Percentiles rank a stretch among this genome's conserved stretches.
These are phyloP conservation scores for Erysimum pusillum DNA, from an alignment of 441 rosid genomes.

Conservation along the genomic window DNA sequence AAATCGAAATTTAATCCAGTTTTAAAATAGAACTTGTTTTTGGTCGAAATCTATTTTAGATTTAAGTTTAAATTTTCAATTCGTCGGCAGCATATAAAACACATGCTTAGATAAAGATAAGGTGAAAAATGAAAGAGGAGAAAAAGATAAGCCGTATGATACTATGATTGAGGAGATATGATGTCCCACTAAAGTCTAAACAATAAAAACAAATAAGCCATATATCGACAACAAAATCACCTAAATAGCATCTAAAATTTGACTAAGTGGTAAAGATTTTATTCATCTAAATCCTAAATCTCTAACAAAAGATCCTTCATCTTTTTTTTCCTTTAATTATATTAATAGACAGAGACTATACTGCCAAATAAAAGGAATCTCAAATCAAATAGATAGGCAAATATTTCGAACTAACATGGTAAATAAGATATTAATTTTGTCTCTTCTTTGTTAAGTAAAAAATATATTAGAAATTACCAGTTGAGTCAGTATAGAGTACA, in stretches of 20 bases:
- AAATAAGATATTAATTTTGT: background rate
- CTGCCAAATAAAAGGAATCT: background rate
- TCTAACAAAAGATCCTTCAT: too few relatives aligned
- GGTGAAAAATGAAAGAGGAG: background rate
- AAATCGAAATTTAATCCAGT: background rate
- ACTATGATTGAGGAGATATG: background rate
- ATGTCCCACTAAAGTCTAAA: background rate
- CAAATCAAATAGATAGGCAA: too few relatives aligned
- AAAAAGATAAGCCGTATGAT: background rate
- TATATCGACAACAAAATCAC: conserved; percentile 11
- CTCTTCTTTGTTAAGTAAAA: too few relatives aligned
- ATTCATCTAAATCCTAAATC: too few relatives aligned
- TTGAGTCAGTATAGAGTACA: too few relatives aligned
- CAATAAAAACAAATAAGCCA: too few relatives aligned
- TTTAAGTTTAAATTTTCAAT: background rate
- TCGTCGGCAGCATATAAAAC: background rate
- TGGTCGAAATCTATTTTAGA: background rate
- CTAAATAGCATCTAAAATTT: background rate
- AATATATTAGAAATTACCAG: too few relatives aligned
- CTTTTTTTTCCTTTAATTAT: too few relatives aligned
- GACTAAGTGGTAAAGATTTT: background rate
- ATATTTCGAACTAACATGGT: background rate
- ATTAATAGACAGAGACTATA: background rate
- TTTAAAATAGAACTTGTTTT: background rate
- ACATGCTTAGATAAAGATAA: background rate